Conservation (phyloP, 495 filamentous ascomycete species). For the Rusavskia elegans region DNA sequence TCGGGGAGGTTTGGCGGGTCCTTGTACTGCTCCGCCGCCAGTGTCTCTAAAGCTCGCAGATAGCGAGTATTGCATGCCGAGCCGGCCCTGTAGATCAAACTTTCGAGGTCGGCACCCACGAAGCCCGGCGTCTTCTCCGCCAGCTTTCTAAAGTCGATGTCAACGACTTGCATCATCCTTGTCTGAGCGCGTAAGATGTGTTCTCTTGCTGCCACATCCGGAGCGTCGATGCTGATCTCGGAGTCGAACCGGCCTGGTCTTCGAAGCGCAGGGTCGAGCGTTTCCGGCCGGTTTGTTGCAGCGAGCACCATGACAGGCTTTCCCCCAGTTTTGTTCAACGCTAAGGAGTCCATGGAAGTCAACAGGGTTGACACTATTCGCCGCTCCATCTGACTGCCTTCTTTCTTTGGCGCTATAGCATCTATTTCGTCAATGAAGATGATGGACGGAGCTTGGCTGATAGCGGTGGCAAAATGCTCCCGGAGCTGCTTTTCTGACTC, state of each 20-base stretch:
- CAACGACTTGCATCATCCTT: slow-evolving; percentile 48
- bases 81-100: slow-evolving; percentile 61
- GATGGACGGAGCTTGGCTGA: slow-evolving; percentile 72
- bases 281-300: slow-evolving; percentile 85
- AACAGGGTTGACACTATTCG: slow-evolving; percentile 87
- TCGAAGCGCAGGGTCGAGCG: slow-evolving; percentile 72
- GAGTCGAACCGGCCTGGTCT: slow-evolving; percentile 78
- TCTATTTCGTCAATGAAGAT: slow-evolving; percentile 97
- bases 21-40: slow-evolving; percentile 37
- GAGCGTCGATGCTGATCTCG: slow-evolving; percentile 92
- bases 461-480: slow-evolving; percentile 80
- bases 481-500: slow-evolving; percentile 91
- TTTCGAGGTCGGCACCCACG: slow-evolving; percentile 84
- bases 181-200: slow-evolving; percentile 70
- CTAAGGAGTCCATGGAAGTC: slow-evolving; percentile 75
- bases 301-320: slow-evolving; percentile 90
- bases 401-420: slow-evolving; percentile 84
- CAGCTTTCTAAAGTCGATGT: slow-evolving; percentile 63
- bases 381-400: slow-evolving; percentile 96
- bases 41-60: slow-evolving; percentile 32
- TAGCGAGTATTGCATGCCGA: slow-evolving; percentile 48
- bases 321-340: slow-evolving; percentile 62
- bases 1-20: slow-evolving; percentile 16
- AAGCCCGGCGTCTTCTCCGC: slow-evolving; percentile 88
- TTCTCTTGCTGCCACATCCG: slow-evolving; percentile 68